Evolutionary conservation across 306 rosid species (phyloP).

Genomic region (Luffa aegyptiaca): DNA sequence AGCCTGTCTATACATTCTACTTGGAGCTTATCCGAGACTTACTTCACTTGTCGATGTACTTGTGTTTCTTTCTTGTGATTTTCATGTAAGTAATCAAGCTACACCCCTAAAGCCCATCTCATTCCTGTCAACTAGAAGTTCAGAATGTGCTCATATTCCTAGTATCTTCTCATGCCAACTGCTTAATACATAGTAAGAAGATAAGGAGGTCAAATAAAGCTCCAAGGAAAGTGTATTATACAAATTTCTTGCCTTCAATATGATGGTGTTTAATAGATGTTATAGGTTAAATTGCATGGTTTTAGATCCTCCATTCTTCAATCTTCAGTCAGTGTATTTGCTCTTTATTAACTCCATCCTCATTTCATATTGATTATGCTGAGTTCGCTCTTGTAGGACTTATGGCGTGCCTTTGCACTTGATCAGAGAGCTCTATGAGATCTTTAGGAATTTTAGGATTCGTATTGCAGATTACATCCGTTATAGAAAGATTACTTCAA

Average conservation of each 20-base stretch:
- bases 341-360: background rate
- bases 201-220: background rate
- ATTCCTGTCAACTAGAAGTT: background rate
- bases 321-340: background rate
- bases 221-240: background rate
- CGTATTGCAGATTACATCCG: slow-evolving; percentile 85
- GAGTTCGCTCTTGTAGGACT: slow-evolving; percentile 37
- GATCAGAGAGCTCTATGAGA: slow-evolving; percentile 96
- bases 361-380: slow-evolving; percentile 10
- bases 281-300: background rate
- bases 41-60: slow-evolving; percentile 90
- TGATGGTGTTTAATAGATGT: background rate
- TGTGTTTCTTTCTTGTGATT: slow-evolving; percentile 91
- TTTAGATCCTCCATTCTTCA: background rate
- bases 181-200: background rate
- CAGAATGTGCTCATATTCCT: background rate
- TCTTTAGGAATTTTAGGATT: slow-evolving; percentile 84
- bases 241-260: background rate
- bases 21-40: slow-evolving; percentile 92
- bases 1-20: slow-evolving; percentile 92
- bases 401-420: slow-evolving; percentile 96
- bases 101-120: background rate
- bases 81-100: slow-evolving; percentile 64
- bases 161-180: background rate
- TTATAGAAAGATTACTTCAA: slow-evolving; percentile 93